Evolutionary conservation across 2,329 filamentous ascomycete genomes (phyloP).

Genomic region (Stagonosporopsis tanaceti): DNA sequence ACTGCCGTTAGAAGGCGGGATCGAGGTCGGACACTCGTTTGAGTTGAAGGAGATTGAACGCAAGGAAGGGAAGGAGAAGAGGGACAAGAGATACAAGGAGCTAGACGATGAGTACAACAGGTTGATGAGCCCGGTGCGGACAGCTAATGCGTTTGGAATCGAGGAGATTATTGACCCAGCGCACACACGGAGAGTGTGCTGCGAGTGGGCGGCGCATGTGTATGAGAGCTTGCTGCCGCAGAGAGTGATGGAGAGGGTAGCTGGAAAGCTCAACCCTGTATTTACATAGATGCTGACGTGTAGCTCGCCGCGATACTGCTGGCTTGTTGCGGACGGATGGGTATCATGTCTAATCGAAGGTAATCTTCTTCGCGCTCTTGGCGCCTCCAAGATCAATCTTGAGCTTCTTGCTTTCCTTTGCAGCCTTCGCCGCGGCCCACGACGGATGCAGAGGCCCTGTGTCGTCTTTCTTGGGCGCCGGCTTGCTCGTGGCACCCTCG

Average conservation of each 20-base stretch:
- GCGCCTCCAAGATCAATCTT: conserved; percentile 41
- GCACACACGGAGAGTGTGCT: conserved; percentile 63
- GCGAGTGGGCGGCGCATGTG: conserved; percentile 64
- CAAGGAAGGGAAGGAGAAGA: conserved; percentile 58
- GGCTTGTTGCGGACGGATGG: background rate
- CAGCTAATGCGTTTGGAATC: conserved; percentile 69
- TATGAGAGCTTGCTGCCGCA: conserved; percentile 63
- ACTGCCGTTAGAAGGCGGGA: conserved; percentile 69
- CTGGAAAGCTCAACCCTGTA: conserved; percentile 46
- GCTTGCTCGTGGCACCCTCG: conserved; percentile 18
- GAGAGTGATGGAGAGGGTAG: conserved; percentile 55
- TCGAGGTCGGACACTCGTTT: conserved; percentile 69
- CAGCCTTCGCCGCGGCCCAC: conserved; percentile 69
- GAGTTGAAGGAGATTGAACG: conserved; percentile 65
- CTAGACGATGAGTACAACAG: conserved; percentile 67
- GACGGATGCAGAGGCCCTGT: conserved; percentile 67
- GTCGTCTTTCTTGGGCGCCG: conserved; percentile 58
- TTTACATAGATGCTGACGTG: conserved; percentile 5
- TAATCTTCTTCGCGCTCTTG: conserved; percentile 61
- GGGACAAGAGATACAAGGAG: conserved; percentile 61
- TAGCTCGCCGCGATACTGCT: background rate
- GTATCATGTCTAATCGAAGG: conserved; percentile 60
- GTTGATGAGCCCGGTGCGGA: conserved; percentile 70
- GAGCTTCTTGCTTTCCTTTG: conserved; percentile 63
- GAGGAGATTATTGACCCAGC: conserved; percentile 72